Evolutionary conservation across 441 rosid species (phyloP), one percentile per base, ranked within the genome.

Genomic region (Omphalea diandra): DNA sequence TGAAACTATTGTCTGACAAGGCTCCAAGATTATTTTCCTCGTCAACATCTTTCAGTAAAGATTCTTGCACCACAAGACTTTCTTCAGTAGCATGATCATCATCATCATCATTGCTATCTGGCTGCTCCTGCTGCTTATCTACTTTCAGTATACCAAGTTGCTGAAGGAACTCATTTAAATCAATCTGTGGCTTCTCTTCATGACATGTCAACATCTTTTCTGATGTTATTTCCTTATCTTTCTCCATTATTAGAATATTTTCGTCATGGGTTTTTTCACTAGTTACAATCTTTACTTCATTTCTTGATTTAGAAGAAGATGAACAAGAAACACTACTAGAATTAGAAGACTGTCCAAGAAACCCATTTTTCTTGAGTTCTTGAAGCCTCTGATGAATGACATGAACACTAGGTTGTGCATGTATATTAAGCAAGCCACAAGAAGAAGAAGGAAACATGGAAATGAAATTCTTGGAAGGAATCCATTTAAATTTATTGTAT

Each of bases 371-470:
- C 81, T 89, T 83, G 60, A 93, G 89, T 70, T 95, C 92, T 67
- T 93, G 90, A 52, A 95, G 95, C 80, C 96, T 86, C 74, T 93
- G 97, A 66, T 90, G 97, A 46, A 95, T 93, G 49, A 89, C 84
- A 63, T 86, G 95, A 69, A 93, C 92, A 67, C 90, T 95, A 38
- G 95, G 98, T 61, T 93, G 95, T 54, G 97, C 96, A 70, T 88
- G 87, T 40, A 95, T 73, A 65, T 90, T 93, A 36, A 92, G 96
- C 87, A 94, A 75, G 7, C 87, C 87, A 56, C 85, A 75, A 75
- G 96, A n/a, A n/a, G n/a, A n/a, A n/a, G n/a, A 75, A 73, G 99
- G 97, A 62, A 90, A 91, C 94, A 85, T 83, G 27, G 98, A 88
- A 56, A 91, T 83, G 79, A 94, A 88, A 79, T 84, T 88, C 74